Evolutionary conservation across 2,329 filamentous ascomycete species (phyloP), one percentile per base, ranked within the genome.

Genomic region (Pseudocercospora crystallina): DNA sequence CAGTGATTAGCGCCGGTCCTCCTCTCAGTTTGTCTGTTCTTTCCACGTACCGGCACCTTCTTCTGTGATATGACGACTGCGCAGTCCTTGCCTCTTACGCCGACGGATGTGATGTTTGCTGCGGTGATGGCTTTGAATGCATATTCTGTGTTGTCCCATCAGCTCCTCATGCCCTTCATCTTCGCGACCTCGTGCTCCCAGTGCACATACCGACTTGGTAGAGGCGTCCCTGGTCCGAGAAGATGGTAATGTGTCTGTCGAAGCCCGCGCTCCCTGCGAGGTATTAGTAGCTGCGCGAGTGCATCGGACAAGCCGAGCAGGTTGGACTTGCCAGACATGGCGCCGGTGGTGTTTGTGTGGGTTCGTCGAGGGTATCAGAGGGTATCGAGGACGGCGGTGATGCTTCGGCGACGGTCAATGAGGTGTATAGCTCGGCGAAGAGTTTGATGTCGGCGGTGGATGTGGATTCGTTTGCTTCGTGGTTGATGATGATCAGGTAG

Each of bases 41-140:
- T 29, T 42, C 34, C 49, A 76, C 91, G 61, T 87, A 96, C 92
- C 53, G 94, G 92, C 63, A 99, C 94, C 79, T 99, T 99, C 85
- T 99, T 99, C 78, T 99, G 94, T 57, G 94, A 97, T 71, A 99
- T 79, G 46, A 99, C 89, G 38, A 99, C 94, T 31, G 94, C 94
- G 68, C 92, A 97, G 77, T 94, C 84, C 81, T 99, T 99, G 74
- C 94, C 94, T 70, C 90, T 83, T 63, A 99, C 84, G 65, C 94
- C 94, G 72, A 99, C 83, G 56, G 94, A 94, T 80, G 95, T 99
- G 78, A 99, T 97, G 76, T 97, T 97, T 64, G 94, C 94, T 56
- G 94, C 92, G 64, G 94, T 99, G 76, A 99, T 99, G 53, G 94
- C 94, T 80, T 99, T 99, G 85, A 99, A 99, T 65, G 94, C 94